Base-by-base conservation (phyloP, 331 rosid species). In the Stylosanthes scabra region DNA sequence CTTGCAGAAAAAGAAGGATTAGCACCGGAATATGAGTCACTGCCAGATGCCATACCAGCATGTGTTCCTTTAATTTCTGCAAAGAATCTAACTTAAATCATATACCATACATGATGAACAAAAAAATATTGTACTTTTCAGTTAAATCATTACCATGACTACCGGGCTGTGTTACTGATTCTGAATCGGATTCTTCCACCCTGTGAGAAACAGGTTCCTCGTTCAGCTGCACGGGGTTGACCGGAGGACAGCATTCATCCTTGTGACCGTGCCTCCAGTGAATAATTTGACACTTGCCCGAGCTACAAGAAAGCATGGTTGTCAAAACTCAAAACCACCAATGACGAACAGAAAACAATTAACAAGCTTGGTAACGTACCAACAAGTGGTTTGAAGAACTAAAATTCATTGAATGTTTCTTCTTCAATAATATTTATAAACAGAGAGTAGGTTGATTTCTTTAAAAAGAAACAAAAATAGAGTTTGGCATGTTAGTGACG, bases 261-360 rank as follows among this genome's bases (percentile, higher is more conserved):
- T 83, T 89, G 80, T 91, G 97, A 70, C 97, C 97, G 70, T 77
- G 90, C 79, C 97, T 89, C 97, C 97, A 91, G 68, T 91, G 97
- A 78, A 82, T 68, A 69, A 91, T 91, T 82, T 91, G 97, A 82
- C 97, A 91, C 90, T 87, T 91, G 51, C 97, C 93, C 63, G 97
- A 91, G 84, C 97, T 91, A 81, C 84, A 85, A 82, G 72, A 78
- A 86, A 73, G 78, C 65, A 79, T 40, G 78, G 52, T 39, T n/a
- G 74, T 63, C 76, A 74, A 31, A 31, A 31, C 37, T n/a, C n/a
- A n/a, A n/a, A n/a, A n/a, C n/a, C 37, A 85, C 37, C 3, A 31
- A 31, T 31, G 37, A 31, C 37, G 4, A 31, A 31, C 4, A 5
- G 37, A 66, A 64, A 76, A 69, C 28, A 51, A 51, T 8, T 14